Evolutionary conservation across 1,284 basidiomycete genomes (phyloP).

Genomic region (Puccinia triticina): DNA sequence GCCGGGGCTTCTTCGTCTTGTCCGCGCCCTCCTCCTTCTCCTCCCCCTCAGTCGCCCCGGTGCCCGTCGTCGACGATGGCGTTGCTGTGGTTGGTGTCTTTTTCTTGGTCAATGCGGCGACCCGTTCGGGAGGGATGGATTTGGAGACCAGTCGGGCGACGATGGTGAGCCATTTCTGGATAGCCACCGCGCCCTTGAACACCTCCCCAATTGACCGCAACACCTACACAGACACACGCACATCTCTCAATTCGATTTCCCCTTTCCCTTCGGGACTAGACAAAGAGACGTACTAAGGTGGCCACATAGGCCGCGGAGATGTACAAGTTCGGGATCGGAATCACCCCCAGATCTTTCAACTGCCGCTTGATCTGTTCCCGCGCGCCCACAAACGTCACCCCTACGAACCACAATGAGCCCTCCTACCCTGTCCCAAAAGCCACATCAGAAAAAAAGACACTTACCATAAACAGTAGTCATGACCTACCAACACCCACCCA

Average conservation of each 20-base stretch:
- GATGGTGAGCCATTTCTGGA: conserved; percentile 86
- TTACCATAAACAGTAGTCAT: conserved; percentile 98
- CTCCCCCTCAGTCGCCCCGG: conserved; percentile 7
- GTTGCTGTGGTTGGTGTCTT: conserved; percentile 53
- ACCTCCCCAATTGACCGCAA: conserved; percentile 86
- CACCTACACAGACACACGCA: conserved; percentile 62
- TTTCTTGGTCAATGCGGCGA: conserved; percentile 14
- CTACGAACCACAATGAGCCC: conserved; percentile 40
- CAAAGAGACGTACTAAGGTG: conserved; percentile 64
- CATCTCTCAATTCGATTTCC: conserved; percentile 23
- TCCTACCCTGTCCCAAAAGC: neutral
- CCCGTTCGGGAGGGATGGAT: conserved; percentile 77
- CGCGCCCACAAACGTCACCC: conserved; percentile 90
- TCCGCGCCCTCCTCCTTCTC: neutral
- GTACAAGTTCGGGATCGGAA: conserved; percentile 76
- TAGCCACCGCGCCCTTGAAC: conserved; percentile 85
- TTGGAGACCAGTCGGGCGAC: conserved; percentile 84
- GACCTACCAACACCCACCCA: conserved; percentile 64
- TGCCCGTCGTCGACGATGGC: conserved; percentile 55
- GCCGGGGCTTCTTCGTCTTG: neutral
- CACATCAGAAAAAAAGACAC: neutral
- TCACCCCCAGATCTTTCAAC: conserved; percentile 74
- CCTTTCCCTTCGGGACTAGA: neutral
- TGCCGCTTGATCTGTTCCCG: conserved; percentile 93
- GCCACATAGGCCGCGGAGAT: conserved; percentile 79